A percentile compares a stretch with the other conserved stretches of the same genome.
These are phyloP conservation scores for Aspergillus terreus DNA, from an alignment of 2,329 filamentous ascomycete species.

Conservation along the genomic window DNA sequence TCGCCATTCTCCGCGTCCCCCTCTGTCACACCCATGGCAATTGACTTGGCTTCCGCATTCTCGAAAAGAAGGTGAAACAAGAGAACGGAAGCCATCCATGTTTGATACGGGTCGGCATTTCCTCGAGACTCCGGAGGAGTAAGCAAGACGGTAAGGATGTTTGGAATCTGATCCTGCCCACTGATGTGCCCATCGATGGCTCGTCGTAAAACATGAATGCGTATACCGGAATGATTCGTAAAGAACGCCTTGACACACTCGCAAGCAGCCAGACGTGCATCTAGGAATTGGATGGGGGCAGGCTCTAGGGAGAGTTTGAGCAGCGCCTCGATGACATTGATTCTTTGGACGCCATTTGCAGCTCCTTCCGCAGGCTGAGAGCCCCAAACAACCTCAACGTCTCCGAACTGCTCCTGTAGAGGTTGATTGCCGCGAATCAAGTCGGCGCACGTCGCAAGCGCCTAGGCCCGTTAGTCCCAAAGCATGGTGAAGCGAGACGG, in stretches of 20 bases:
- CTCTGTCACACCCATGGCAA: constrained; percentile 79
- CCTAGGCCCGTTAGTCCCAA: constrained; percentile 45
- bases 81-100: constrained; percentile 85
- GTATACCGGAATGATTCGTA: constrained; percentile 73
- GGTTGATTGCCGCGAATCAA: constrained; percentile 75
- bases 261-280: constrained; percentile 78
- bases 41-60: constrained; percentile 71
- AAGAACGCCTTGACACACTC: constrained; percentile 94
- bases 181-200: constrained; percentile 83
- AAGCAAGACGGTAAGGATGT: constrained; percentile 80
- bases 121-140: constrained; percentile 59
- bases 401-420: constrained; percentile 85
- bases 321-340: constrained; percentile 92
- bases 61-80: constrained; percentile 83
- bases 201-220: constrained; percentile 77
- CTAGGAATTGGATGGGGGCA: constrained; percentile 64
- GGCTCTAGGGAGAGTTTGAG: constrained; percentile 75
- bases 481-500: background rate
- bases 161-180: constrained; percentile 76
- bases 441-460: constrained; percentile 79
- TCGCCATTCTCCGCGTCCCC: constrained; percentile 86
- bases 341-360: constrained; percentile 48
- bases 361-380: constrained; percentile 18
- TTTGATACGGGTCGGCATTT: constrained; percentile 76
- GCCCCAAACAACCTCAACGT: constrained; percentile 65